These are phyloP conservation scores for Piloderma croceum DNA, from an alignment of 768 basidiomycete genomes.

Conservation along the genomic window DNA sequence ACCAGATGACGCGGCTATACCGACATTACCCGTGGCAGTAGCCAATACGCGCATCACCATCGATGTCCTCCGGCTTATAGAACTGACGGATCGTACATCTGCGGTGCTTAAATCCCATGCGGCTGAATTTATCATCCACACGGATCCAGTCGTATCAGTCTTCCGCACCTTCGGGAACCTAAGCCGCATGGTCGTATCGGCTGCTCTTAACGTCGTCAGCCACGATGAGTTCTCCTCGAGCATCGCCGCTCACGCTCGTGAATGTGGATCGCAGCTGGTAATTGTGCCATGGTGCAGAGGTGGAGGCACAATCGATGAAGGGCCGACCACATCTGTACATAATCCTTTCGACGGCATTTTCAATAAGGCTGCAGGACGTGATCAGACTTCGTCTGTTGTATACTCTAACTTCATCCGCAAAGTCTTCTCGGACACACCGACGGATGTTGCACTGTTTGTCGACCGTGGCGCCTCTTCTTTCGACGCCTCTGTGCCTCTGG, in stretches of 20 bases:
- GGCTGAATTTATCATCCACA: conserved; percentile 60
- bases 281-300: conserved; percentile 79
- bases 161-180: conserved; percentile 76
- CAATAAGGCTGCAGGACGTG: conserved; percentile 43
- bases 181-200: conserved; percentile 58
- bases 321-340: conserved; percentile 21
- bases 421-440: conserved; percentile 65
- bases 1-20: conserved; percentile 16
- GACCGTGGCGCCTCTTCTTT: conserved; percentile 56
- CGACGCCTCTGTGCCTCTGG: conserved; percentile 19
- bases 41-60: conserved; percentile 34
- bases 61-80: conserved; percentile 82
- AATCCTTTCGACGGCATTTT: conserved; percentile 83
- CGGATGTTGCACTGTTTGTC: conserved; percentile 82
- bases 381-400: conserved; percentile 48
- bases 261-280: conserved; percentile 62
- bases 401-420: conserved; percentile 84
- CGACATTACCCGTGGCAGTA: background rate
- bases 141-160: conserved; percentile 67
- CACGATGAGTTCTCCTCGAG: conserved; percentile 65
- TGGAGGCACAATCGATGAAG: conserved; percentile 18
- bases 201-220: conserved; percentile 72
- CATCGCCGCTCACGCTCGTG: conserved; percentile 55
- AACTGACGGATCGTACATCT: conserved; percentile 83
- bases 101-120: conserved; percentile 80